Conservation (phyloP, 306 rosid species). For the Gynostemma pentaphyllum region DNA sequence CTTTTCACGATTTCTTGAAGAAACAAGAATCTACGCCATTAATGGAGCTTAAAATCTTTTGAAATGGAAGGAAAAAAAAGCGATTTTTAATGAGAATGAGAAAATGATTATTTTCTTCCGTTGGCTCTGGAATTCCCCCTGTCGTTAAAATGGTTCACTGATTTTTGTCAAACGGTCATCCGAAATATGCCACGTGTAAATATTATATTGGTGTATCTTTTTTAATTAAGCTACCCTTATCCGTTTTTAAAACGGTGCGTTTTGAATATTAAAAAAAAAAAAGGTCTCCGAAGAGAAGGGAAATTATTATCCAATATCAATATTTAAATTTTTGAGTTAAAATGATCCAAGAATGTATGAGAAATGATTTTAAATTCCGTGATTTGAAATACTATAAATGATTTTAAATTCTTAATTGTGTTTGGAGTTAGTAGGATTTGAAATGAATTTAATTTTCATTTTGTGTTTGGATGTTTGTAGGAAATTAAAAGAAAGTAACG, state of each 20-base stretch:
- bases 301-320: too few relatives aligned
- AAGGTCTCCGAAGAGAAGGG: too few relatives aligned
- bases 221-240: slow-evolving; percentile 15
- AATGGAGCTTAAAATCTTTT: neutral
- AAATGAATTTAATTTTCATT: too few relatives aligned
- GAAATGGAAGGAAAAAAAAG: neutral
- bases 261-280: neutral
- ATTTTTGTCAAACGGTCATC: slow-evolving; percentile 22
- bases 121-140: neutral
- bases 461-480: too few relatives aligned
- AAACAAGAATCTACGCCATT: slow-evolving; percentile 8
- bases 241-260: neutral
- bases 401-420: too few relatives aligned
- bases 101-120: neutral
- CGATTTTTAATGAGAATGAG: neutral
- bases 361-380: too few relatives aligned
- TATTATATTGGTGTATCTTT: neutral
- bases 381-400: too few relatives aligned
- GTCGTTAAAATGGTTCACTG: slow-evolving; percentile 20
- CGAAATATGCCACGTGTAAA: slow-evolving; percentile 18
- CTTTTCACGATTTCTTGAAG: neutral
- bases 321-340: too few relatives aligned
- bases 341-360: too few relatives aligned
- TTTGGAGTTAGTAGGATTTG: too few relatives aligned
- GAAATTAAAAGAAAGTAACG: too few relatives aligned